Evolutionary conservation across 108 stramenopile species (phyloP), one percentile per base, ranked within the genome.

Genomic region (Aurantiochytrium sp.): DNA sequence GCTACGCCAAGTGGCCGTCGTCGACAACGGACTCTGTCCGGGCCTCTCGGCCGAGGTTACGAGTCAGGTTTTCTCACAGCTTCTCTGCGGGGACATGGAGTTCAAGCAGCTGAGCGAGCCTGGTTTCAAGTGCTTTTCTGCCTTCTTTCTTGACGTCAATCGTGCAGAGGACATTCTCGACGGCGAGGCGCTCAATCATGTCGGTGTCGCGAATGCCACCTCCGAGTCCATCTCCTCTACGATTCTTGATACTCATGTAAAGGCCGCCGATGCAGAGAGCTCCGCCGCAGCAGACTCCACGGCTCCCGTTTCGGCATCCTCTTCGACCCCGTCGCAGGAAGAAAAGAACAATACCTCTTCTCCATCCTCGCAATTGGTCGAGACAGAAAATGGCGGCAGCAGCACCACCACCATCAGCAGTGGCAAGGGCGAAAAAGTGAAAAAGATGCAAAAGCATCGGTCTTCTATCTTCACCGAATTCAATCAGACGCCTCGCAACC

Each of bases 61-160:
- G 0, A 21, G 23, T 16, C 45, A 83, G 28, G 76, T 83, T 12
- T 83, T 83, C n/a, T 83, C 76, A 6, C 76, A 83, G 51, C 76
- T 83, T 12, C 76, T 83, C 28, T 83, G 76, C 28, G 76, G 76
- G 51, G 76, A 83, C 28, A 83, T 83, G 76, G 76, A 83, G 2
- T 83, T 83, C 51, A 83, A 83, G 76, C 76, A 83, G 51, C 76
- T 83, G 76, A 83, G 76, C 28, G 76, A 83, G 51, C 49, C 76
- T 83, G 76, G 76, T 47, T 83, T 83, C 76, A 83, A 28, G 51
- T 83, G 76, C 76, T 83, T 83, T 23, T 47, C 76, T 8, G 76
- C 76, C 12, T 83, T 83, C 28, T 83, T 83, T 45, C 76, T 83
- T 18, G 76, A 83, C 28, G 76, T 83, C 51, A 83, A 83, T 23